These are phyloP conservation scores for Lactifluus hygrophoroides DNA, from an alignment of 768 basidiomycete species.

Conservation along the genomic window DNA sequence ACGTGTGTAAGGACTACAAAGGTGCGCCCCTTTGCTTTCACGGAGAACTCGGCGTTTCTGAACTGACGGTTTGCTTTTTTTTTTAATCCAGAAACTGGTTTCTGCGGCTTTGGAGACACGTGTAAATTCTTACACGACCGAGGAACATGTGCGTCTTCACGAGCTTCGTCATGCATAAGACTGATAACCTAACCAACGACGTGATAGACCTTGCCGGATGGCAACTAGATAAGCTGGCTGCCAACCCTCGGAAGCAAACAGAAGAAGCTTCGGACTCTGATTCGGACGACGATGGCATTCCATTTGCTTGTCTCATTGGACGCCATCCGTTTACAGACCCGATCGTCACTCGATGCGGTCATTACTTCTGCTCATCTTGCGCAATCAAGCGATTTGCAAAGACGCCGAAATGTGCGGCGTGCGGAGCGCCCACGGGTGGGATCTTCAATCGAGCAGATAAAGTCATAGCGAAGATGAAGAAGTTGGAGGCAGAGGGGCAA, in stretches of 20 bases:
- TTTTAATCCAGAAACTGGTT: slow-evolving; percentile 99
- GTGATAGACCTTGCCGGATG: slow-evolving; percentile 88
- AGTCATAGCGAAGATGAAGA: slow-evolving; percentile 79
- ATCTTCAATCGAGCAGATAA: slow-evolving; percentile 97
- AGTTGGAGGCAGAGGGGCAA: slow-evolving; percentile 53
- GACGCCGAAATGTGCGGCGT: slow-evolving; percentile 93
- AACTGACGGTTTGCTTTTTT: neutral
- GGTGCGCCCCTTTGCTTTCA: slow-evolving; percentile 42
- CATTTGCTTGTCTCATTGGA: slow-evolving; percentile 98
- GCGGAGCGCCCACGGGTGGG: slow-evolving; percentile 85
- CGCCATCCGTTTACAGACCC: slow-evolving; percentile 92
- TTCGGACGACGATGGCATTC: slow-evolving; percentile 79
- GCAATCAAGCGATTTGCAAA: slow-evolving; percentile 92
- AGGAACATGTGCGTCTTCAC: slow-evolving; percentile 67
- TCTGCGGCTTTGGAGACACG: slow-evolving; percentile 97
- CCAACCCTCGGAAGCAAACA: slow-evolving; percentile 53
- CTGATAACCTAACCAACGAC: neutral
- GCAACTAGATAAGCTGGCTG: slow-evolving; percentile 94
- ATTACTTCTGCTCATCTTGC: slow-evolving; percentile 93
- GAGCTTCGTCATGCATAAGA: slow-evolving; percentile 14
- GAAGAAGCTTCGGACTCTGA: slow-evolving; percentile 55
- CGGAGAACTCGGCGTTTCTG: neutral
- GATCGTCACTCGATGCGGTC: slow-evolving; percentile 91
- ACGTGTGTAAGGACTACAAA: slow-evolving; percentile 99
- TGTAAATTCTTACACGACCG: slow-evolving; percentile 99